These are phyloP conservation scores for Candida verbasci DNA, from an alignment of 805 yeast genomes.

Conservation along the genomic window DNA sequence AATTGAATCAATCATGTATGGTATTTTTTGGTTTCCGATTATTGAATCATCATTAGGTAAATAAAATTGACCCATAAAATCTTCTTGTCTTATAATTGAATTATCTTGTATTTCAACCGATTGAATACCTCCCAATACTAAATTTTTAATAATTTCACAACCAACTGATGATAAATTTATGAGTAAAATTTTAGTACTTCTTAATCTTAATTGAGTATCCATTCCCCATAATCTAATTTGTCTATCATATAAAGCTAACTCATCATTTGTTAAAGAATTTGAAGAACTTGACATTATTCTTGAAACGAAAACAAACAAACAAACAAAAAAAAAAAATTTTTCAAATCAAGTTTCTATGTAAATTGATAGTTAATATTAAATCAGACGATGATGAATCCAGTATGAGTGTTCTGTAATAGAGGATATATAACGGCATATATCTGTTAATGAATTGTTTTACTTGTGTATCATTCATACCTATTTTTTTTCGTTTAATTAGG, in stretches of 20 bases:
- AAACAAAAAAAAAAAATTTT: no score
- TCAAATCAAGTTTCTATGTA: conserved; percentile 6
- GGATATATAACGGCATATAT: conserved; percentile 79
- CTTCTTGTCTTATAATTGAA: conserved; percentile 51
- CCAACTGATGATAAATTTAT: conserved; percentile 76
- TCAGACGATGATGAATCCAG: neutral
- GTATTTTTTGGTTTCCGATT: conserved; percentile 53
- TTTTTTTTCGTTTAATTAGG: conserved; percentile 48
- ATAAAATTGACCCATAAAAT: conserved; percentile 73
- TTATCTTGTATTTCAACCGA: conserved; percentile 66
- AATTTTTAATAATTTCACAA: conserved; percentile 76
- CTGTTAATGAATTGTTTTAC: conserved; percentile 70
- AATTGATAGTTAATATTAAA: conserved; percentile 7
- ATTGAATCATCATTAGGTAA: conserved; percentile 47
- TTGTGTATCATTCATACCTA: conserved; percentile 76
- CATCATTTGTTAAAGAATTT: conserved; percentile 52
- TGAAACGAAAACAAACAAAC: no score
- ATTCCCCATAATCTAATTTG: conserved; percentile 96
- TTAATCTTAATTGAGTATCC: conserved; percentile 77
- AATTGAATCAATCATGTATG: conserved; percentile 52
- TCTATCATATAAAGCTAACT: conserved; percentile 87
- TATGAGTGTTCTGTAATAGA: conserved; percentile 53
- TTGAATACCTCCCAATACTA: conserved; percentile 87
- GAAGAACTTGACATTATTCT: no score
- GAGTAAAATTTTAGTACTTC: conserved; percentile 66